Percentiles rank a stretch among this genome's conserved stretches.
phyloP scores from a whole-genome alignment of 2,329 filamentous ascomycete species.

The Aspergillus ochraceus region DNA sequence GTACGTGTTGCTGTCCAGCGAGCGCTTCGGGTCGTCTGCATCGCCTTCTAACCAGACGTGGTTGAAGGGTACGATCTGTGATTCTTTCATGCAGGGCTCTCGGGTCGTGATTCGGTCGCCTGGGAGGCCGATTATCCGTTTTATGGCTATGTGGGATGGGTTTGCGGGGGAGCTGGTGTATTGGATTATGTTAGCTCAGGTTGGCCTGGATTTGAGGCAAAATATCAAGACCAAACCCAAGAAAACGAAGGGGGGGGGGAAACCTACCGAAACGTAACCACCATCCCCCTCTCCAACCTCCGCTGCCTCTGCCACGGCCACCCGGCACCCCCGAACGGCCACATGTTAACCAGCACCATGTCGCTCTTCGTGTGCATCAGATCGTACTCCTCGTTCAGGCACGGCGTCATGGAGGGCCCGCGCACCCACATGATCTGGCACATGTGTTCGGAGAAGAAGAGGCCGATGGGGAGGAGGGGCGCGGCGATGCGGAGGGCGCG shows the following conservation, averaged over 20 bases:
- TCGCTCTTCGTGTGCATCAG: slow-evolving; percentile 40
- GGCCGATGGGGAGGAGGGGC: slow-evolving; percentile 38
- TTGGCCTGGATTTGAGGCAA: too few species aligned
- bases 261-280: slow-evolving; percentile 62
- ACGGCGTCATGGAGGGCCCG: slow-evolving; percentile 71
- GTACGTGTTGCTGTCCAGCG: slow-evolving; percentile 84
- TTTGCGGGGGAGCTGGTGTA: slow-evolving; percentile 64
- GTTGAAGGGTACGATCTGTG: slow-evolving; percentile 68
- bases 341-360: slow-evolving; percentile 45
- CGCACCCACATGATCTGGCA: slow-evolving; percentile 43
- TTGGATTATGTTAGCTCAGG: slow-evolving; percentile 2
- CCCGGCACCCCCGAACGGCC: slow-evolving; percentile 49
- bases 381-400: slow-evolving; percentile 67
- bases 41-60: slow-evolving; percentile 98
- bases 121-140: slow-evolving; percentile 77
- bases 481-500: slow-evolving; percentile 30
- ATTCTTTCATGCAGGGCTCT: slow-evolving; percentile 56
- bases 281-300: slow-evolving; percentile 67
- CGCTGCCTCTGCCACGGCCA: slow-evolving; percentile 51
- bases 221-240: slow-evolving; percentile 6
- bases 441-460: slow-evolving; percentile 44
- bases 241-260: not conserved
- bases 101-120: slow-evolving; percentile 74
- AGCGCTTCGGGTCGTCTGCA: slow-evolving; percentile 63
- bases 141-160: slow-evolving; percentile 70